A percentile compares a stretch with the other conserved stretches of the same genome.
Conservation (phyloP, 495 filamentous ascomycete species). For the Chaetomium cochliodes region DNA sequence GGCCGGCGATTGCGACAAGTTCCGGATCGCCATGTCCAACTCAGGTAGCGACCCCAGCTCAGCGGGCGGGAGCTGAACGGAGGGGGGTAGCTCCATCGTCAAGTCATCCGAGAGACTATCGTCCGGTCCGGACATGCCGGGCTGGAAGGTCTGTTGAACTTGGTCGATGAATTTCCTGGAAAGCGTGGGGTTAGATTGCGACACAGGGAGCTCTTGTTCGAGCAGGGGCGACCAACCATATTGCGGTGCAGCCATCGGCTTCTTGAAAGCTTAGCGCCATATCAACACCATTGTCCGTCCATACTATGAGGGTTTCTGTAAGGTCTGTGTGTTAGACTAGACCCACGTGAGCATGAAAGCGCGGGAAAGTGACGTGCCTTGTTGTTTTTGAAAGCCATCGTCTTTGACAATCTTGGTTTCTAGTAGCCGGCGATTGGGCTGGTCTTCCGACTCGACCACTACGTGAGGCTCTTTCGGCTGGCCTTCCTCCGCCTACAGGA, state of each 20-base stretch:
- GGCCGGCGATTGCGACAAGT: conserved; percentile 65
- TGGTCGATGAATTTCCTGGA: conserved; percentile 85
- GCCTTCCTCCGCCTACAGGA: conserved; percentile 43
- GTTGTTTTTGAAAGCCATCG: conserved; percentile 97
- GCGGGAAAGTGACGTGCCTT: conserved; percentile 58
- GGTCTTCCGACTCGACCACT: conserved; percentile 89
- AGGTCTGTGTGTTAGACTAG: conserved; percentile 29
- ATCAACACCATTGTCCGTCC: conserved; percentile 91
- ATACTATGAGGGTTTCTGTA: conserved; percentile 93
- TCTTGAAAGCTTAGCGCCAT: conserved; percentile 99
- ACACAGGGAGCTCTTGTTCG: not conserved
- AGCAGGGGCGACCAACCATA: conserved; percentile 63
- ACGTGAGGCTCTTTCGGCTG: conserved; percentile 74
- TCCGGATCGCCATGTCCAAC: conserved; percentile 76
- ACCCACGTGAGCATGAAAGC: not conserved
- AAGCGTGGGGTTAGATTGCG: conserved; percentile 21
- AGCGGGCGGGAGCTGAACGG: conserved; percentile 72
- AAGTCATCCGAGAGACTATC: conserved; percentile 88
- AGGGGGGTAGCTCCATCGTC: conserved; percentile 60
- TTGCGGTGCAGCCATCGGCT: conserved; percentile 85
- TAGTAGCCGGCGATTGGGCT: conserved; percentile 75
- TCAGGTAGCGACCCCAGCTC: conserved; percentile 77
- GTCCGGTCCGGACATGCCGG: conserved; percentile 57
- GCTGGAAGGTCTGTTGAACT: conserved; percentile 63
- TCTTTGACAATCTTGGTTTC: conserved; percentile 90